Evolutionary conservation across 768 basidiomycete genomes (phyloP).

Genomic region (Amyloporia xantha): DNA sequence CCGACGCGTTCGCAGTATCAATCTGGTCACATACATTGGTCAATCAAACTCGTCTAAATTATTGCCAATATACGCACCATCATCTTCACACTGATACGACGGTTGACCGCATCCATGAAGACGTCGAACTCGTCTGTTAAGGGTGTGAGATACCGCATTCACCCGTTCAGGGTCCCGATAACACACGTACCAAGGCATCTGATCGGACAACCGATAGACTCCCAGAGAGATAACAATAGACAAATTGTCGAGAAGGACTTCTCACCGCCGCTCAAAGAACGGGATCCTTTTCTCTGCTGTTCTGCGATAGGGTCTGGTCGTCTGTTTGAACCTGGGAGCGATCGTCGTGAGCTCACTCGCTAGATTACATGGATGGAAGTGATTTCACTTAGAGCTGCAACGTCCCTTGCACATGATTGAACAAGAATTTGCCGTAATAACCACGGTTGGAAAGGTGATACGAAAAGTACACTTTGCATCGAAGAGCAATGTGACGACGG

Average conservation of each 20-base stretch:
- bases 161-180: not conserved
- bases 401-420: constrained; percentile 66
- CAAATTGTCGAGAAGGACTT: constrained; percentile 97
- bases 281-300: constrained; percentile 65
- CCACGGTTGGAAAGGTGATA: constrained; percentile 80
- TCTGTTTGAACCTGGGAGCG: constrained; percentile 81
- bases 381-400: constrained; percentile 54
- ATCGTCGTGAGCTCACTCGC: constrained; percentile 47
- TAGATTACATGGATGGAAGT: not conserved
- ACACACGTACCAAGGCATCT: constrained; percentile 69
- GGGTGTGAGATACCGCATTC: constrained; percentile 3
- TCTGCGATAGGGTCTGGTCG: constrained; percentile 59
- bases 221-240: constrained; percentile 88
- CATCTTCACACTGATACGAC: constrained; percentile 91
- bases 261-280: constrained; percentile 86
- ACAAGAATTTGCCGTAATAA: constrained; percentile 86
- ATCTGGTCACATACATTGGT: constrained; percentile 32
- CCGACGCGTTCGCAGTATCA: constrained; percentile 80
- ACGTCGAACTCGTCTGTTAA: constrained; percentile 90
- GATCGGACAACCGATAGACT: constrained; percentile 88
- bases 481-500: constrained; percentile 77
- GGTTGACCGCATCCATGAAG: constrained; percentile 92
- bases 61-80: constrained; percentile 54
- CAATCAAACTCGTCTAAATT: constrained; percentile 85
- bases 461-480: constrained; percentile 78